Evolutionary conservation across 2,329 filamentous ascomycete species (phyloP), one percentile per base, ranked within the genome.

Genomic region (Ophiocordyceps camponoti-saundersi): DNA sequence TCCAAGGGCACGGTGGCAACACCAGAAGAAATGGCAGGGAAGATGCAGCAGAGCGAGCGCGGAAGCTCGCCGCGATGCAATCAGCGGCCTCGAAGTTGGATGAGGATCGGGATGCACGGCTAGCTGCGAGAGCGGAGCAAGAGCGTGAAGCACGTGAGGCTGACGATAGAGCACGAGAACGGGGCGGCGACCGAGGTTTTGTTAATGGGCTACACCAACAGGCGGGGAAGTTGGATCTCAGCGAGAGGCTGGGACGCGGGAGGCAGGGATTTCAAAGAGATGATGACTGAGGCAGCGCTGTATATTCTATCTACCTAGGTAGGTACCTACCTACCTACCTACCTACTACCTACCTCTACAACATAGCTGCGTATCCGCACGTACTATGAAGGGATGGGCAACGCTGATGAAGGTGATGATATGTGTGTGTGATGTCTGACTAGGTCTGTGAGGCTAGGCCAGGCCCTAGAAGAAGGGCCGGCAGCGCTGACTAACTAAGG

Each of bases 41-140:
- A 11, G 42, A 32, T 13, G 72, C 72, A 20, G 73, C 76, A 21
- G 79, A 82, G 51, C 70, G 72, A n/a, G 77, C 79, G 13, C 72
- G 73, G 22, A 85, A 79, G 58, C 64, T 87, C 18, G 82, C 79
- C 16, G 80, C 78, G 10, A 87, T 88, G 83, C 81, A 85, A 59
- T 72, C 73, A 18, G 80, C 79, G 26, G 83, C 83, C 5, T 72
- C 70, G 1, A 76, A 82, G 12, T 67, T 93, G 44, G 84, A 90
- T 54, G 59, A 68, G n/a, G 79, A 83, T 53, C 79, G 87, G 30
- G 75, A 76, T 52, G 71, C 74, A 49, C 75, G 86, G 22, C 66
- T 93, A 11, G 75, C 77, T 0, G 77, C 77, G 1, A 65, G 89
- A 18, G 79, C 77, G 22, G 75, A 77, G 51, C 71, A 71, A 50